Conservation (phyloP, 1,284 basidiomycete genomes). For the Athelia psychrophila region DNA sequence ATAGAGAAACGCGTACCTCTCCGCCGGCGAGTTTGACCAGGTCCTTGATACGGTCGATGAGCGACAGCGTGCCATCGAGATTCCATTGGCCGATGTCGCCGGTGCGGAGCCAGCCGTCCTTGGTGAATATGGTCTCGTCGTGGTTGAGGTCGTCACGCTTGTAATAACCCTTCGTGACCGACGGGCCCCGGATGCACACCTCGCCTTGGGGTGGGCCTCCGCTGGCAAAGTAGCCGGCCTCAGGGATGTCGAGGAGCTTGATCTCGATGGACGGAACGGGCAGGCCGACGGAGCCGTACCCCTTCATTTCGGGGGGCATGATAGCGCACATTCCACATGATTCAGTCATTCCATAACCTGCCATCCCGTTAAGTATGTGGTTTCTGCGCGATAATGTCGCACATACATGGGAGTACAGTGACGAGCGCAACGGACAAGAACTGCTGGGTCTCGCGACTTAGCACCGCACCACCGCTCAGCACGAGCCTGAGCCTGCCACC, state of each 20-base stretch:
- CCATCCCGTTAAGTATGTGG: too few species aligned
- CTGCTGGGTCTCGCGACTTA: constrained; percentile 86
- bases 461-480: constrained; percentile 84
- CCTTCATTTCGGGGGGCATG: constrained; percentile 78
- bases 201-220: constrained; percentile 79
- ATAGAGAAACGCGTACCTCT: constrained; percentile 51
- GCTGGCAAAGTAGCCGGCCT: constrained; percentile 75
- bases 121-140: constrained; percentile 77
- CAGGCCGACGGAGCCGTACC: constrained; percentile 77
- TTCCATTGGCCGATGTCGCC: constrained; percentile 93
- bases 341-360: constrained; percentile 94
- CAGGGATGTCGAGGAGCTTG: constrained; percentile 83
- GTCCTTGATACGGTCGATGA: constrained; percentile 90
- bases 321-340: constrained; percentile 85
- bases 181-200: constrained; percentile 81
- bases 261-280: constrained; percentile 85
- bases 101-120: constrained; percentile 86
- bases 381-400: too few species aligned
- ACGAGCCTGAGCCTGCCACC: constrained; percentile 82
- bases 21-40: constrained; percentile 85
- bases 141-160: constrained; percentile 89
- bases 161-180: constrained; percentile 76
- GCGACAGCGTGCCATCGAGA: constrained; percentile 73
- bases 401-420: constrained; percentile 78
- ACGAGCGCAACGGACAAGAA: constrained; percentile 84